Percentiles rank a stretch among this genome's conserved stretches.
phyloP scores from a whole-genome alignment of 306 rosid species.

The Sicyos baderoa region DNA sequence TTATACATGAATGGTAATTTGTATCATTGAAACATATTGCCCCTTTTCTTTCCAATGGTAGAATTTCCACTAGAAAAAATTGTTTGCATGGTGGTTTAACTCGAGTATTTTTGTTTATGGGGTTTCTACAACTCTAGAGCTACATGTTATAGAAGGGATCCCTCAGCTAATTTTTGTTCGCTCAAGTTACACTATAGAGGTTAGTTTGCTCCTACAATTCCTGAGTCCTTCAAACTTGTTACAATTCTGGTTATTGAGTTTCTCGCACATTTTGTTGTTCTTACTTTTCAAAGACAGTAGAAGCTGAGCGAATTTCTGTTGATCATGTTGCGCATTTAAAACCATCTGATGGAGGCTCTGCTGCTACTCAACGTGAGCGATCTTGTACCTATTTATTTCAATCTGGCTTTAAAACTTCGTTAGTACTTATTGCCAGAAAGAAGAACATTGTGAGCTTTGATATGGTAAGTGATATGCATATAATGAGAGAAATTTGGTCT shows the following conservation, averaged over 20 bases:
- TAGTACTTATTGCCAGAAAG: conserved; percentile 12
- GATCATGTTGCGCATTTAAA: conserved; percentile 97
- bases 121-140: conserved; percentile 46
- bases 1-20: background rate
- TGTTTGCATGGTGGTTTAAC: conserved; percentile 10
- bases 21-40: background rate
- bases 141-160: conserved; percentile 90
- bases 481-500: conserved; percentile 10
- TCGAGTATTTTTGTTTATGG: conserved; percentile 8
- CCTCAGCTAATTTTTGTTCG: conserved; percentile 88
- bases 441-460: conserved; percentile 5
- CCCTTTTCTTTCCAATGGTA: no score
- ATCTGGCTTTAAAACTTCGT: conserved; percentile 16
- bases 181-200: conserved; percentile 93
- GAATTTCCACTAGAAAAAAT: background rate
- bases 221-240: background rate
- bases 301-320: conserved; percentile 95
- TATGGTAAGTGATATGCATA: background rate
- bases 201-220: conserved; percentile 12
- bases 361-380: conserved; percentile 79
- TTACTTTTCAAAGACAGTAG: conserved; percentile 60
- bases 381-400: conserved; percentile 15
- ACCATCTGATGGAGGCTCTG: conserved; percentile 98
- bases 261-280: background rate
- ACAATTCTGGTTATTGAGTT: conserved; percentile 8